Evolutionary conservation across 2,329 filamentous ascomycete species (phyloP).

Genomic region (Thermothelomyces thermophilus): DNA sequence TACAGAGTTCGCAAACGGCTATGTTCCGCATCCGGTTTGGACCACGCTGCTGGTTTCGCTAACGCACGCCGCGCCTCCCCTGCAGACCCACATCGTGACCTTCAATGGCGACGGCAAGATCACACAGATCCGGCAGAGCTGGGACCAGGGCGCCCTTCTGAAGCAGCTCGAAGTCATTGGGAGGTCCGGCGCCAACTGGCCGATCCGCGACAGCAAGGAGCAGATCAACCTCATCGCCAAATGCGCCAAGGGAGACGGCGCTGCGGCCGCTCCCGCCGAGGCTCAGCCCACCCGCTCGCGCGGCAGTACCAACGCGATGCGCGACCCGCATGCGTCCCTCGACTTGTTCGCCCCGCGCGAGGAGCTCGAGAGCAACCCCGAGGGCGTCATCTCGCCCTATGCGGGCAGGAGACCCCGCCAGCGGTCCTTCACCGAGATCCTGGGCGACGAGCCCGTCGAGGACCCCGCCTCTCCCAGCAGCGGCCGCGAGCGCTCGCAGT

Average conservation of each 20-base stretch:
- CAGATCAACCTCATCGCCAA: slow-evolving; percentile 70
- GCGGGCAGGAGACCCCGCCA: slow-evolving; percentile 54
- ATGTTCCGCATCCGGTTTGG: not conserved
- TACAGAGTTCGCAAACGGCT: not conserved
- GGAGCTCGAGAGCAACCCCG: slow-evolving; percentile 46
- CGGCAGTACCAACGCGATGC: slow-evolving; percentile 46
- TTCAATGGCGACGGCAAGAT: slow-evolving; percentile 77
- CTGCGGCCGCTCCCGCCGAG: slow-evolving; percentile 21
- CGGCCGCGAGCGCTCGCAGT: slow-evolving; percentile 46
- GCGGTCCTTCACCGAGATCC: slow-evolving; percentile 68
- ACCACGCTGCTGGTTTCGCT: not conserved
- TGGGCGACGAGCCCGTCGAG: slow-evolving; percentile 45
- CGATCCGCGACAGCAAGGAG: slow-evolving; percentile 79
- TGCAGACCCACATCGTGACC: slow-evolving; percentile 76
- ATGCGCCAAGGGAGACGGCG: slow-evolving; percentile 46
- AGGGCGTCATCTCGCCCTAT: slow-evolving; percentile 53
- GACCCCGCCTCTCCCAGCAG: slow-evolving; percentile 30
- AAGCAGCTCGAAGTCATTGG: slow-evolving; percentile 94
- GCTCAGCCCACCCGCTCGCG: slow-evolving; percentile 40
- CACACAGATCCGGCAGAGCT: slow-evolving; percentile 77
- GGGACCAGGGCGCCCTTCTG: slow-evolving; percentile 90
- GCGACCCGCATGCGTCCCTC: slow-evolving; percentile 64
- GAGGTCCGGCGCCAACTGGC: slow-evolving; percentile 85
- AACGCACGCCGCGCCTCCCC: slow-evolving; percentile 9
- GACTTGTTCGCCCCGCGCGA: slow-evolving; percentile 69